Conservation (phyloP, 2,329 filamentous ascomycete genomes). For the Rutstroemia sp. region DNA sequence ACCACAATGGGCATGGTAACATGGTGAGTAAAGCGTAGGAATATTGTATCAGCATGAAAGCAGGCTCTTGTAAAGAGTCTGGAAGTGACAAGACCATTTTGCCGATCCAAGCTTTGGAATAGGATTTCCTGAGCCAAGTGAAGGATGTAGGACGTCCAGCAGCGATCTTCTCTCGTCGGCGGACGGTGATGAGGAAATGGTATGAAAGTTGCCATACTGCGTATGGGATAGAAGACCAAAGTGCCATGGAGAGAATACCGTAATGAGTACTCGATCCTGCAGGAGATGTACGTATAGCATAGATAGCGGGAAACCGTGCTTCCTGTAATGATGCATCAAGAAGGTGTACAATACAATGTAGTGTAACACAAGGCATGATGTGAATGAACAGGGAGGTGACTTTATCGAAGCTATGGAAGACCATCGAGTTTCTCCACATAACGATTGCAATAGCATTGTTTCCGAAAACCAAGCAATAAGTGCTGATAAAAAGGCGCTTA, state of each 20-base stretch:
- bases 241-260: constrained; percentile 73
- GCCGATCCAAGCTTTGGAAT: constrained; percentile 83
- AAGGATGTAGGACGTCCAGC: constrained; percentile 94
- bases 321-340: constrained; percentile 58
- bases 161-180: constrained; percentile 90
- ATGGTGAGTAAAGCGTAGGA: constrained; percentile 85
- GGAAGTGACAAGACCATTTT: constrained; percentile 77
- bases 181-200: constrained; percentile 91
- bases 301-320: constrained; percentile 74
- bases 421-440: constrained; percentile 98
- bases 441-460: constrained; percentile 98
- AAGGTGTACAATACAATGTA: constrained; percentile 89
- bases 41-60: constrained; percentile 97
- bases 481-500: constrained; percentile 84
- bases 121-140: constrained; percentile 91
- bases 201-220: constrained; percentile 87
- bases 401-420: constrained; percentile 98
- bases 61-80: constrained; percentile 67
- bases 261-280: constrained; percentile 75
- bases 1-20: constrained; percentile 92
- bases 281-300: constrained; percentile 63
- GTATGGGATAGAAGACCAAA: constrained; percentile 92
- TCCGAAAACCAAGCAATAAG: constrained; percentile 87
- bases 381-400: constrained; percentile 97
- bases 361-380: constrained; percentile 92